Percentiles rank a stretch among this genome's conserved stretches.
Evolutionary conservation across 2,329 filamentous ascomycete genomes (phyloP).

Genomic region (Gaeumannomyces tritici): DNA sequence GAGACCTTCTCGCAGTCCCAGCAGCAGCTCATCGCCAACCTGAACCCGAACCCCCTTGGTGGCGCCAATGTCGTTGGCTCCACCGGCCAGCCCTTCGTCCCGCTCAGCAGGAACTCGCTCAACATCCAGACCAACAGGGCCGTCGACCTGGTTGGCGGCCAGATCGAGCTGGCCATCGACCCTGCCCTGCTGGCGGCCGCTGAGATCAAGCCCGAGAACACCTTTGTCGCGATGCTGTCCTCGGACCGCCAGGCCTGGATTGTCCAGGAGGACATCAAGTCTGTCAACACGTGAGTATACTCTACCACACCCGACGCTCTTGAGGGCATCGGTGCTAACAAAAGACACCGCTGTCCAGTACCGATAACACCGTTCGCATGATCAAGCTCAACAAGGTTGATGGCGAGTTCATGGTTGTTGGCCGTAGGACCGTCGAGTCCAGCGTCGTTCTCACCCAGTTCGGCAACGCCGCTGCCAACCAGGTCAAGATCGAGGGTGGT

Average conservation of each 20-base stretch:
- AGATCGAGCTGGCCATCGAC: constrained; percentile 3
- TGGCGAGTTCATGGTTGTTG: constrained; percentile 3
- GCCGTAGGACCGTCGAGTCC: constrained; percentile 2
- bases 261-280: constrained; percentile 1
- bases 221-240: constrained; percentile 2
- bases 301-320: background rate
- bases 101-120: background rate
- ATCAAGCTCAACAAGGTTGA: constrained; percentile 2
- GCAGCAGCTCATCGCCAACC: constrained; percentile 2
- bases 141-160: constrained; percentile 1
- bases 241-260: constrained; percentile 3
- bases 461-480: background rate
- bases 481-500: constrained; percentile 1
- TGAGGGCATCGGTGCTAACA: background rate
- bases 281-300: background rate
- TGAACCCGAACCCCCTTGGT: constrained; percentile 1
- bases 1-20: constrained; percentile 4
- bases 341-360: background rate
- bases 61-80: background rate
- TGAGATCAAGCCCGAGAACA: background rate
- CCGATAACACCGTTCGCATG: constrained; percentile 4
- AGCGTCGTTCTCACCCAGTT: background rate
- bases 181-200: background rate
- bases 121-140: constrained; percentile 2
- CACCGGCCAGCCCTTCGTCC: constrained; percentile 2